Percentiles rank a stretch among this genome's conserved stretches.
Evolutionary conservation across 202 grass and related monocot species (phyloP).

Genomic region (Schoenoplectus tabernaemontani): DNA sequence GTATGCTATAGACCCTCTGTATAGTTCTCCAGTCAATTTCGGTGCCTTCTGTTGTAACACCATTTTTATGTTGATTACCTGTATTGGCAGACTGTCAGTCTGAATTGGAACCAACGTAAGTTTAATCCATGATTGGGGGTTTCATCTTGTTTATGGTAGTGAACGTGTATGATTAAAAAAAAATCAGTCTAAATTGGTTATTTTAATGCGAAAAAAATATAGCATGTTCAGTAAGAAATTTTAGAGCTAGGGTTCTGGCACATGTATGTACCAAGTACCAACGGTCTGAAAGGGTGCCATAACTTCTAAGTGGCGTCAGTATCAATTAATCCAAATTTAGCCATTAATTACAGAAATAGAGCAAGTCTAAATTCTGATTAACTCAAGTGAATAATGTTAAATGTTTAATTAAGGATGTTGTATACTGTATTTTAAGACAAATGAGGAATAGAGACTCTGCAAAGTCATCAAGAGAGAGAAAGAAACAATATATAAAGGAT

Average conservation of each 20-base stretch:
- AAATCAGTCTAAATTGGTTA: background rate
- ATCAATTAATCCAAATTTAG: background rate
- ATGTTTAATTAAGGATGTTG: background rate
- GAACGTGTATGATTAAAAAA: background rate
- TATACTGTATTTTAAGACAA: conserved; percentile 39
- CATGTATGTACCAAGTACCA: too few relatives aligned
- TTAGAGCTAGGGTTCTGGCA: background rate
- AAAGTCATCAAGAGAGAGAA: conserved; percentile 89
- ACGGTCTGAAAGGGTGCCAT: background rate
- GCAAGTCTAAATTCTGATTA: background rate
- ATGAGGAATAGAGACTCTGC: conserved; percentile 92
- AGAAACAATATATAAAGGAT: conserved; percentile 81
- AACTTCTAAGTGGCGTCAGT: background rate
- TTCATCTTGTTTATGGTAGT: background rate
- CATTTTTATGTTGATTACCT: background rate
- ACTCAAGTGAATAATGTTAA: background rate
- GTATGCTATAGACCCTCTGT: too few relatives aligned
- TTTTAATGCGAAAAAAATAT: background rate
- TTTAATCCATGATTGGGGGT: background rate
- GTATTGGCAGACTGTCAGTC: background rate
- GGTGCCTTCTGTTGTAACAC: background rate
- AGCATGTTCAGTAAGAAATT: background rate
- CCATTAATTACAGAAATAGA: background rate
- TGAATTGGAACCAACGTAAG: too few relatives aligned
- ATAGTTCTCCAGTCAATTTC: too few relatives aligned